Evolutionary conservation across 2,329 filamentous ascomycete genomes (phyloP), one percentile per base, ranked within the genome.

Genomic region (Exophiala mesophila): DNA sequence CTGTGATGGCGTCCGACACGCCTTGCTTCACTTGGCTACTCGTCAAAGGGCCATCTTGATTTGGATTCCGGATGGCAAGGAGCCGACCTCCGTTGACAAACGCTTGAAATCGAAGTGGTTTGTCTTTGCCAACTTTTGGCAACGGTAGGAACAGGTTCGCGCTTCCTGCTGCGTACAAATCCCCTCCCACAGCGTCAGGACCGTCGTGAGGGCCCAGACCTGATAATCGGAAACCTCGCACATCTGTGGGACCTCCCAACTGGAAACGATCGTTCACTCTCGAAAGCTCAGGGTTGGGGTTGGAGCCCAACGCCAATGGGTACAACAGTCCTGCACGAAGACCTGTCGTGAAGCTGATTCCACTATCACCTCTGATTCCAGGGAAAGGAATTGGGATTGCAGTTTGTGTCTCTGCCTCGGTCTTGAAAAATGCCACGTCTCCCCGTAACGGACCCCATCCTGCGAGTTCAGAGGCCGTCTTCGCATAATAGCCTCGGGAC

Each of bases 241-340:
- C 86, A 59, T 95, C 90, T 3, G 88, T 95, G 3, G 92, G 90
- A 0, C 92, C 92, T 31, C 92, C 92, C 21, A 98, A 84, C 58
- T 88, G 81, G 70, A 98, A 98, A 32, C 92, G 87, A 63, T 98
- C 92, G 61, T 94, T 96, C 58, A 97, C 77, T 20, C 87, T 80
- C 53, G 86, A 94, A 3, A 83, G 78, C 17, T 76, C 71, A 0
- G 82, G 75, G 15, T 69, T 68, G 57, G 39, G 73, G 36, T 54
- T 59, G 31, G 68, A 69, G 5, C 79, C 79, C 5, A 84, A 68
- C 2, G 85, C 76, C 12, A 98, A 71, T 1, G 92, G 92, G 60
- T 84, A 94, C 6, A 98, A 72, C 36, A 95, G 62, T 24, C 92
- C 92, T 15, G 85, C 78, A 38, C 90, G 78, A 41, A 97, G 69